A percentile compares a stretch with the other conserved stretches of the same genome.
Conservation (phyloP, 2,329 filamentous ascomycete genomes). For the Fusarium armeniacum region DNA sequence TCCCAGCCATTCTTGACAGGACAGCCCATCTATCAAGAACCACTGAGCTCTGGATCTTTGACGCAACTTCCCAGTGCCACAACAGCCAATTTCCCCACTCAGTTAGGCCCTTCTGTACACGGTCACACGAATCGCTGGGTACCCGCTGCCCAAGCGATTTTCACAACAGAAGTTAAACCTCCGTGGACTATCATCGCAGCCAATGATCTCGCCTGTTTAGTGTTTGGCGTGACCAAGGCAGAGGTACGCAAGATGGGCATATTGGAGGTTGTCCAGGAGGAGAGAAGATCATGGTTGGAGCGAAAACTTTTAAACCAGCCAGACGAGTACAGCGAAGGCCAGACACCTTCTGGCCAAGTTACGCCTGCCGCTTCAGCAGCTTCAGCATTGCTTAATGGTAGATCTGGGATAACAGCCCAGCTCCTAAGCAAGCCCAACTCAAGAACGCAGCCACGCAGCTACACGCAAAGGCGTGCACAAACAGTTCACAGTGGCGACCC, state of each 20-base stretch:
- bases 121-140: slow-evolving; percentile 92
- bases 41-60: slow-evolving; percentile 60
- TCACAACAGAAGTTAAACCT: slow-evolving; percentile 90
- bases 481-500: slow-evolving; percentile 71
- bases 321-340: slow-evolving; percentile 52
- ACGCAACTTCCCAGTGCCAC: slow-evolving; percentile 57
- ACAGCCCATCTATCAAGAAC: slow-evolving; percentile 55
- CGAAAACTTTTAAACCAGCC: slow-evolving; percentile 77
- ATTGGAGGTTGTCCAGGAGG: slow-evolving; percentile 91
- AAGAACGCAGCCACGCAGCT: slow-evolving; percentile 67
- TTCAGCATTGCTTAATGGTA: slow-evolving; percentile 74
- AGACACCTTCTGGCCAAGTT: slow-evolving; percentile 54
- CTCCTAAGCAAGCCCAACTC: slow-evolving; percentile 86
- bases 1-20: slow-evolving; percentile 80
- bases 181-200: slow-evolving; percentile 97
- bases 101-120: slow-evolving; percentile 76
- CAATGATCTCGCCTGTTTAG: slow-evolving; percentile 94
- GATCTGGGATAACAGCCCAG: slow-evolving; percentile 84
- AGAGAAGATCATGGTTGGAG: slow-evolving; percentile 90
- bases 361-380: slow-evolving; percentile 59
- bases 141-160: slow-evolving; percentile 94
- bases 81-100: slow-evolving; percentile 60
- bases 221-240: slow-evolving; percentile 98
- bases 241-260: slow-evolving; percentile 97
- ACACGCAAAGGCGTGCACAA: slow-evolving; percentile 70